phyloP scores from a whole-genome alignment of 768 basidiomycete genomes.

The Leccinellum luteum region DNA sequence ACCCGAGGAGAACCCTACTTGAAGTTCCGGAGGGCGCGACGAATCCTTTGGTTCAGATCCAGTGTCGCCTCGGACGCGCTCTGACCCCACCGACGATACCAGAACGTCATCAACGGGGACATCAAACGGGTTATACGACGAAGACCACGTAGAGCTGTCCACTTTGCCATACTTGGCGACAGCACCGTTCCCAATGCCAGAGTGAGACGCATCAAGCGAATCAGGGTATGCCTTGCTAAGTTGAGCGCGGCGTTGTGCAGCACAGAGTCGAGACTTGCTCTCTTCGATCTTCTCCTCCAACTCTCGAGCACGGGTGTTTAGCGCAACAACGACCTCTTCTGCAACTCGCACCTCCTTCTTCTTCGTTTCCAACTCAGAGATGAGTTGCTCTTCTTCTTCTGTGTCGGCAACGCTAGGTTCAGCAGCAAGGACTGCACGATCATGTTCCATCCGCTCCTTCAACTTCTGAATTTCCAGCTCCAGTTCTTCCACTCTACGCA shows the following conservation, averaged over 20 bases:
- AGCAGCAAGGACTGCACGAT: slow-evolving; percentile 49
- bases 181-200: slow-evolving; percentile 3
- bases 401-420: slow-evolving; percentile 42
- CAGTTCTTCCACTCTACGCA: slow-evolving; percentile 53
- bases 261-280: slow-evolving; percentile 57
- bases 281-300: slow-evolving; percentile 68
- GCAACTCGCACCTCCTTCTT: slow-evolving; percentile 53
- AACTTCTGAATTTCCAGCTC: slow-evolving; percentile 60
- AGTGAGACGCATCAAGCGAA: slow-evolving; percentile 14
- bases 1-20: slow-evolving; percentile 33
- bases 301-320: slow-evolving; percentile 66
- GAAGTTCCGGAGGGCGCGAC: slow-evolving; percentile 26
- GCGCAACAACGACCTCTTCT: slow-evolving; percentile 63
- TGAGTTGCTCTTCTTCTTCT: slow-evolving; percentile 45
- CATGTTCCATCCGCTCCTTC: slow-evolving; percentile 51
- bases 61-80: slow-evolving; percentile 5
- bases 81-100: slow-evolving; percentile 14
- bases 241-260: slow-evolving; percentile 59
- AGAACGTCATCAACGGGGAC: slow-evolving; percentile 18
- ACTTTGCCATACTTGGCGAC: slow-evolving; percentile 9
- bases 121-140: slow-evolving; percentile 33
- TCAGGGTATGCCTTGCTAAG: slow-evolving; percentile 35
- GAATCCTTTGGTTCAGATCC: slow-evolving; percentile 14
- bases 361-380: slow-evolving; percentile 50
- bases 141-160: slow-evolving; percentile 23